phyloP scores from a whole-genome alignment of 139 green algal genomes.

The Tetradesmus obliquus region DNA sequence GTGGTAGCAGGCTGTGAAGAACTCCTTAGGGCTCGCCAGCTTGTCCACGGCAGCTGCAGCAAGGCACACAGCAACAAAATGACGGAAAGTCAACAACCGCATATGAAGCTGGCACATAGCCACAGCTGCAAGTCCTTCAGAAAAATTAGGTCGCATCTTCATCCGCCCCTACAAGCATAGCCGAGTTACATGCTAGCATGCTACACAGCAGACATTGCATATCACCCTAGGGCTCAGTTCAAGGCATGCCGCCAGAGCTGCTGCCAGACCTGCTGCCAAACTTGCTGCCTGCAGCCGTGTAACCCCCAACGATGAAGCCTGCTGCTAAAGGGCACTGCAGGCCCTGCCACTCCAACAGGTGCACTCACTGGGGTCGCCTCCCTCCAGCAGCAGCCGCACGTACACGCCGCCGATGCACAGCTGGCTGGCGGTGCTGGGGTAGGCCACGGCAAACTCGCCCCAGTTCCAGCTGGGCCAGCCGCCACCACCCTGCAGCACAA shows the following conservation, averaged over 20 bases:
- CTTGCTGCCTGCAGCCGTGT: not conserved
- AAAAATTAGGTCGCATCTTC: too few relatives aligned
- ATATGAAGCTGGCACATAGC: too few relatives aligned
- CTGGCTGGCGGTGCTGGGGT: slow-evolving; percentile 77
- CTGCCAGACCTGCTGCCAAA: too few relatives aligned
- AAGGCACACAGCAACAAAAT: not conserved
- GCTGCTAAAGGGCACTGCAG: not conserved
- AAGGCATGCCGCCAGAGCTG: too few relatives aligned
- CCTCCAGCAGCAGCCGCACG: slow-evolving; percentile 90
- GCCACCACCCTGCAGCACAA: slow-evolving; percentile 44
- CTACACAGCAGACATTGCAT: too few relatives aligned
- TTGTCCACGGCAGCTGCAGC: slow-evolving; percentile 67
- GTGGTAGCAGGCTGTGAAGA: slow-evolving; percentile 87
- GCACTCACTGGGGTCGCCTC: slow-evolving; percentile 51
- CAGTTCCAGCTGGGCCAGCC: slow-evolving; percentile 47
- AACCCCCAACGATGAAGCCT: not conserved
- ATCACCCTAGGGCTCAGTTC: too few relatives aligned
- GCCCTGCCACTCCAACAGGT: not conserved
- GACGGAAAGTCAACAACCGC: not conserved
- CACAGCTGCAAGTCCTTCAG: too few relatives aligned
- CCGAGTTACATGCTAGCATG: too few relatives aligned
- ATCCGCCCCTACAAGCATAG: too few relatives aligned
- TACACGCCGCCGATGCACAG: slow-evolving; percentile 90
- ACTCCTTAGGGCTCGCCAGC: slow-evolving; percentile 77
- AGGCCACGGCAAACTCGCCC: slow-evolving; percentile 88